These are phyloP conservation scores for Yamadazyma conglobata DNA, from an alignment of 1,139 yeast species.

Conservation along the genomic window DNA sequence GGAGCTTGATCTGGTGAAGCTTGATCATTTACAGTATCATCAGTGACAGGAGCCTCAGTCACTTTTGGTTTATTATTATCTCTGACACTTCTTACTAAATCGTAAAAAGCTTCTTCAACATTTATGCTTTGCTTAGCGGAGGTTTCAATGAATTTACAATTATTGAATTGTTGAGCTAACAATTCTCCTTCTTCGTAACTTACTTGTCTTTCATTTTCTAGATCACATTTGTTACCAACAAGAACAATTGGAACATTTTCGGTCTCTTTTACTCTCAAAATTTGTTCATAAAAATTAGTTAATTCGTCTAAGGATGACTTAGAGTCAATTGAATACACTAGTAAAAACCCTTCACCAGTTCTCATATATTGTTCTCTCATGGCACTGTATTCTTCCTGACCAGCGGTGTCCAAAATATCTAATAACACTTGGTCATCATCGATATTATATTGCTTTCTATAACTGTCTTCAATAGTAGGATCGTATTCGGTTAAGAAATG, in stretches of 20 bases:
- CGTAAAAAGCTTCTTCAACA: slow-evolving; percentile 88
- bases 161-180: slow-evolving; percentile 67
- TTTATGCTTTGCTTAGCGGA: slow-evolving; percentile 91
- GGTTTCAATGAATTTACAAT: slow-evolving; percentile 85
- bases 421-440: slow-evolving; percentile 50
- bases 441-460: slow-evolving; percentile 53
- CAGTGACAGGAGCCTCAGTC: slow-evolving; percentile 4
- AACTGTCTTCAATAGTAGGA: slow-evolving; percentile 90
- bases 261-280: slow-evolving; percentile 77
- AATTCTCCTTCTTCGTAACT: slow-evolving; percentile 78
- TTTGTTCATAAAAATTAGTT: slow-evolving; percentile 76
- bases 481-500: slow-evolving; percentile 96
- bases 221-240: slow-evolving; percentile 65
- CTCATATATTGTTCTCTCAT: slow-evolving; percentile 95
- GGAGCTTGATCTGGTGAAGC: slow-evolving; percentile 6
- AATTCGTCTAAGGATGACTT: slow-evolving; percentile 77
- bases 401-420: slow-evolving; percentile 94
- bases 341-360: slow-evolving; percentile 85
- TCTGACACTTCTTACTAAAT: slow-evolving; percentile 61
- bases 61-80: slow-evolving; percentile 16
- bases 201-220: slow-evolving; percentile 73
- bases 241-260: slow-evolving; percentile 70
- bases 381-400: slow-evolving; percentile 96
- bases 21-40: slow-evolving; percentile 8
- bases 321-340: slow-evolving; percentile 82